These are phyloP conservation scores for Pyrus hybrid DNA, from an alignment of 331 rosid species.

Conservation along the genomic window DNA sequence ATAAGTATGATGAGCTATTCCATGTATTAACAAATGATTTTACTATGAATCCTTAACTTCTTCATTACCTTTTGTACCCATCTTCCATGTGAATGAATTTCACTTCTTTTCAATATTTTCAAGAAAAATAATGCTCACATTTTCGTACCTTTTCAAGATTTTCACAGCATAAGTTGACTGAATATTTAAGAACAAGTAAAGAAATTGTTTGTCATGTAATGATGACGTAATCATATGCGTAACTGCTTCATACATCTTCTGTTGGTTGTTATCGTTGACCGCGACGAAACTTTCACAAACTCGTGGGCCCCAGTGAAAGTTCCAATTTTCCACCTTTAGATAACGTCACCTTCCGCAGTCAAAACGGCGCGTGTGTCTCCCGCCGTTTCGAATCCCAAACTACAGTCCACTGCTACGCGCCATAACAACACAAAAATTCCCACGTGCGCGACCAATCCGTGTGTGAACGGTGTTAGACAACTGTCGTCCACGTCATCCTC, in stretches of 20 bases:
- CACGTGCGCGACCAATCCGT: neutral
- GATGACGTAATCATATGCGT: neutral
- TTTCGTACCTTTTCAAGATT: too few species aligned
- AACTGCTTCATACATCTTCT: neutral
- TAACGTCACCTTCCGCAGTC: neutral
- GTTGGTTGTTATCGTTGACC: neutral
- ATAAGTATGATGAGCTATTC: too few species aligned
- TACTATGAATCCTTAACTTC: too few species aligned
- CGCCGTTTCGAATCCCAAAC: neutral
- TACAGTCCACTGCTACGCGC: neutral
- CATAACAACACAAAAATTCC: neutral
- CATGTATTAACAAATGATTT: too few species aligned
- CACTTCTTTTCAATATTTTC: too few species aligned
- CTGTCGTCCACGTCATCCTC: neutral
- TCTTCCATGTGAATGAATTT: too few species aligned
- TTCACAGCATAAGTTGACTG: neutral
- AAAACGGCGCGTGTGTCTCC: neutral
- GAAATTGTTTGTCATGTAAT: neutral
- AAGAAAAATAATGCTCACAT: too few species aligned
- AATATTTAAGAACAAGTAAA: too few species aligned
- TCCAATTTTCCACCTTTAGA: too few species aligned
- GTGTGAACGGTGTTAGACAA: neutral
- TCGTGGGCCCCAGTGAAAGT: too few species aligned
- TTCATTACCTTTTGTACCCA: too few species aligned
- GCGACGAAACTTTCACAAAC: neutral